phyloP scores from a whole-genome alignment of 2,329 filamentous ascomycete genomes.

The Fusarium udum region DNA sequence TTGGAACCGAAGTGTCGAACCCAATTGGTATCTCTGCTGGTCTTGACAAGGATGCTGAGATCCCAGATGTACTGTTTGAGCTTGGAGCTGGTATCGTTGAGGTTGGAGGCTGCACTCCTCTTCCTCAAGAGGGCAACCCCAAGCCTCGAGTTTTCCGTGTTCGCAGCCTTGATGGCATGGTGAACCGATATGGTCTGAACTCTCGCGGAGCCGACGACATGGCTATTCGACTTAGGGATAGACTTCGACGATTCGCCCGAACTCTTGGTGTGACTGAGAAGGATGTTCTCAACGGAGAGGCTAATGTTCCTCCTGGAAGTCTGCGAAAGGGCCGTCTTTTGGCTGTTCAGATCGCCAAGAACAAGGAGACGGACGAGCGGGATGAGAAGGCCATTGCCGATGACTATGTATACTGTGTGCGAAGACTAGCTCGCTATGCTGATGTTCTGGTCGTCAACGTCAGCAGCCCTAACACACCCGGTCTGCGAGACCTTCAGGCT shows the following conservation, averaged over 20 bases:
- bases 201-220: constrained; percentile 89
- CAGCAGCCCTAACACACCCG: constrained; percentile 94
- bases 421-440: constrained; percentile 83
- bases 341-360: constrained; percentile 95
- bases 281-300: constrained; percentile 79
- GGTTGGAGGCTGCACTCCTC: constrained; percentile 87
- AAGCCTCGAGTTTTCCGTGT: constrained; percentile 89
- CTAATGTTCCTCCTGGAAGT: constrained; percentile 83
- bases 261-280: constrained; percentile 75
- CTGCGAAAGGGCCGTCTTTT: constrained; percentile 79
- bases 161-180: constrained; percentile 82
- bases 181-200: constrained; percentile 97
- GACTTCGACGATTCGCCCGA: constrained; percentile 81
- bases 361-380: constrained; percentile 87
- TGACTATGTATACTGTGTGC: constrained; percentile 90
- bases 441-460: constrained; percentile 99
- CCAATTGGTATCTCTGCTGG: constrained; percentile 95
- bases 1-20: constrained; percentile 80
- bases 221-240: constrained; percentile 78
- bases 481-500: constrained; percentile 86
- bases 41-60: constrained; percentile 92
- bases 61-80: constrained; percentile 84
- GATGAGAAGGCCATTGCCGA: constrained; percentile 84
- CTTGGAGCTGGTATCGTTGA: constrained; percentile 89
- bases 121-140: constrained; percentile 88